Conservation (phyloP, 176 grass and related monocot species). For the Phragmites australis region DNA sequence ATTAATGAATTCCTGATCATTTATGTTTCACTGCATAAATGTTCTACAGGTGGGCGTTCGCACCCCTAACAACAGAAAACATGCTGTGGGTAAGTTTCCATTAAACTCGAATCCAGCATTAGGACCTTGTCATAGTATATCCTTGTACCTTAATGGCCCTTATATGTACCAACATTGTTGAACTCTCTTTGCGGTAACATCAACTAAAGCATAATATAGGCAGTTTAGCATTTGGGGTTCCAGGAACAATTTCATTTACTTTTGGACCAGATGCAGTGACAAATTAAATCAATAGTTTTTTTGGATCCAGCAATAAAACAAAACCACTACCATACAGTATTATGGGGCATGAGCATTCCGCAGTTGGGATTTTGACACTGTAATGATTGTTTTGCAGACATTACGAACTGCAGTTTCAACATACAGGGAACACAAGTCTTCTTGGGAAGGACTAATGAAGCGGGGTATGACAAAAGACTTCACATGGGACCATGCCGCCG, state of each 20-base stretch:
- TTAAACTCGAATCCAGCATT: not conserved
- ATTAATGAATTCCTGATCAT: not conserved
- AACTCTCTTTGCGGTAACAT: not conserved
- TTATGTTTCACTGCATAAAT: slow-evolving; percentile 13
- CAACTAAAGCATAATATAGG: not conserved
- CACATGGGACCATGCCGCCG: slow-evolving; percentile 77
- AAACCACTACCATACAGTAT: not conserved
- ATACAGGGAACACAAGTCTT: slow-evolving; percentile 71
- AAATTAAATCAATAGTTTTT: not conserved
- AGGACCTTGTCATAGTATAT: slow-evolving; percentile 5
- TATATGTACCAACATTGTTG: not conserved
- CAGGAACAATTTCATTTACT: slow-evolving; percentile 4
- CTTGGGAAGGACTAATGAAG: slow-evolving; percentile 94
- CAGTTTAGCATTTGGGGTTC: not conserved
- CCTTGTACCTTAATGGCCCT: slow-evolving; percentile 55
- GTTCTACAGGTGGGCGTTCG: slow-evolving; percentile 82
- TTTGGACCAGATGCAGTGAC: not conserved
- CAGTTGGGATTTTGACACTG: not conserved
- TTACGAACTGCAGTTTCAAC: slow-evolving; percentile 59
- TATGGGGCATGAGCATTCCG: not conserved
- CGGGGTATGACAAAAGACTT: slow-evolving; percentile 82
- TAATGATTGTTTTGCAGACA: slow-evolving; percentile 52
- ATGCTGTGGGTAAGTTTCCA: slow-evolving; percentile 68
- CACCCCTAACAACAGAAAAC: slow-evolving; percentile 80
- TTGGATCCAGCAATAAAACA: not conserved